These are phyloP conservation scores for Rhizopogon vesiculosus DNA, from an alignment of 768 basidiomycete genomes.

Conservation along the genomic window DNA sequence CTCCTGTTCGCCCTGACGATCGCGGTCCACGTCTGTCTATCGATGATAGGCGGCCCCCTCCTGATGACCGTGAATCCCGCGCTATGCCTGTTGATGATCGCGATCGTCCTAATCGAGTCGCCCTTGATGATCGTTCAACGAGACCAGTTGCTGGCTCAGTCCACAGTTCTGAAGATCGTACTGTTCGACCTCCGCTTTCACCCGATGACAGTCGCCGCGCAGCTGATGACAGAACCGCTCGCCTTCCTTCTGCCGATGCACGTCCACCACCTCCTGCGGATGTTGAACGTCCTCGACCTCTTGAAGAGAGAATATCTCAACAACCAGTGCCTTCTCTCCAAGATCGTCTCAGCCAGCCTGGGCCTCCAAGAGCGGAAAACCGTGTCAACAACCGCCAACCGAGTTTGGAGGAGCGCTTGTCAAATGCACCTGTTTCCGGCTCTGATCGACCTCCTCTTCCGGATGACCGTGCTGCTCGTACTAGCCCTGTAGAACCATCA, in stretches of 20 bases:
- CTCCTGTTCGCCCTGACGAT: conserved; percentile 21
- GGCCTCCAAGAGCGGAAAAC: conserved; percentile 16
- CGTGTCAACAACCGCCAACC: conserved; percentile 20
- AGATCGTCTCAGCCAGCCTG: conserved; percentile 34
- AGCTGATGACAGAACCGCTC: conserved; percentile 8
- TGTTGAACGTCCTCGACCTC: conserved; percentile 24
- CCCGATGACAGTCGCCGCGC: conserved; percentile 11
- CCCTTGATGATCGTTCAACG: conserved; percentile 28
- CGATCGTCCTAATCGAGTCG: conserved; percentile 8
- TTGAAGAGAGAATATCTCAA: conserved; percentile 39
- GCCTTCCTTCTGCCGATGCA: conserved; percentile 16
- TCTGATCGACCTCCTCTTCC: conserved; percentile 16
- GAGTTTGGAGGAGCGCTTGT: conserved; percentile 39
- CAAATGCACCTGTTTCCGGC: conserved; percentile 24
- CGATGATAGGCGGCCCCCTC: conserved; percentile 26
- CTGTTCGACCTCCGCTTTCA: conserved; percentile 8
- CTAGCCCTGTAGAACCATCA: conserved; percentile 8
- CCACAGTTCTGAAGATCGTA: conserved; percentile 19
- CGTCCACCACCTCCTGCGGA: conserved; percentile 10
- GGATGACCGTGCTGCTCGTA: conserved; percentile 11
- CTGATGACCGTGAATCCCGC: conserved; percentile 23
- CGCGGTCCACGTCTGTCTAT: conserved; percentile 19
- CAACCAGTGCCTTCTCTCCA: conserved; percentile 28
- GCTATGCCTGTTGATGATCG: conserved; percentile 17
- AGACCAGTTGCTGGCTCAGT: conserved; percentile 22